Percentiles rank a stretch among this genome's conserved stretches.
Evolutionary conservation across 2,329 filamentous ascomycete species (phyloP).

Genomic region (Dactylellina cionopaga): DNA sequence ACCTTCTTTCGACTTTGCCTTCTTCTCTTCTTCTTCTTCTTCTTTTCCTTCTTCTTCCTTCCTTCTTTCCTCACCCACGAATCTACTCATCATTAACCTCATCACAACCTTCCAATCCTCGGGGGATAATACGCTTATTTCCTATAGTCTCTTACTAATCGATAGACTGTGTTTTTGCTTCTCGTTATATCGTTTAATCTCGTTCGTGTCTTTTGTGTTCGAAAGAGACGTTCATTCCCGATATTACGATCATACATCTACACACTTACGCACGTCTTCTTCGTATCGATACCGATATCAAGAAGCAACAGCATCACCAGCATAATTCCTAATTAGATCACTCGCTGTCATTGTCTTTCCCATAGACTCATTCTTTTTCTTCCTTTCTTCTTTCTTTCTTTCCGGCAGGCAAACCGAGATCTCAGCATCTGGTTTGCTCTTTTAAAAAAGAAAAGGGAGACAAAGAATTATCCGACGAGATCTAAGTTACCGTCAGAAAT

Average conservation of each 20-base stretch:
- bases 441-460: neutral
- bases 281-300: conserved; percentile 6
- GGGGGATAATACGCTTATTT: conserved; percentile 49
- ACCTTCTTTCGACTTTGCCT: no score
- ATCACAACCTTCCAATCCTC: conserved; percentile 31
- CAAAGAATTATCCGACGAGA: conserved; percentile 46
- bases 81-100: conserved; percentile 35
- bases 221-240: conserved; percentile 53
- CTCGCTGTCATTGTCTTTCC: neutral
- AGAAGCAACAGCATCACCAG: no score
- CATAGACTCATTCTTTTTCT: neutral
- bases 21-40: neutral
- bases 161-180: conserved; percentile 50
- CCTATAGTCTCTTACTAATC: conserved; percentile 34
- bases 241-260: conserved; percentile 43
- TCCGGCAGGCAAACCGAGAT: conserved; percentile 11
- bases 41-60: conserved; percentile 28
- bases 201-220: conserved; percentile 53
- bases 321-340: no score
- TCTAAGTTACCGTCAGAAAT: conserved; percentile 46
- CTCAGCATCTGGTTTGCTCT: conserved; percentile 37
- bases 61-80: conserved; percentile 41
- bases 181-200: conserved; percentile 53
- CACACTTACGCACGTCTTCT: conserved; percentile 3
- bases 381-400: conserved; percentile 16